Evolutionary conservation across 306 rosid genomes (phyloP), one percentile per base, ranked within the genome.

Genomic region (Trifolium pratense): DNA sequence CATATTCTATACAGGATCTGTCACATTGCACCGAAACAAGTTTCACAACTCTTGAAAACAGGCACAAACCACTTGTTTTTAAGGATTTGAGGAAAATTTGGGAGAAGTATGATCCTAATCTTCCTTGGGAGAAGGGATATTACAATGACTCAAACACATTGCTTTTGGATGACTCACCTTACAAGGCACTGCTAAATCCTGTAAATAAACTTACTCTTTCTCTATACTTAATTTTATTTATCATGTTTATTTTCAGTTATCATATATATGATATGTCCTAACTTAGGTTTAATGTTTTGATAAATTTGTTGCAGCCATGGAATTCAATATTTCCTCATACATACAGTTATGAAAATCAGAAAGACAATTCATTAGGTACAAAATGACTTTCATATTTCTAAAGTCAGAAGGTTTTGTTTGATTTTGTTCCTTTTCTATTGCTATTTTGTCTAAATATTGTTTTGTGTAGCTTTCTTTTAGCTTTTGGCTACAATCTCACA

Each of bases 151-250:
- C 88, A 11, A 93, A 93, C 29, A 90, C 98, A 0, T 75, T 90
- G 75, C 74, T 93, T 65, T 56, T 93, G 87, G 98, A 93, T 80
- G 98, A 93, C 80, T 93, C 98, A 66, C 98, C 97, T 0, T 86
- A 90, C 83, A 93, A 93, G 79, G 90, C 96, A 20, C 76, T 90
- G 67, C 89, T 89, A 74, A 93, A 93, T 79, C 96, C 97, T 17
- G 96, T 89, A 83, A 84, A 80, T 60, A 26, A 57, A 23, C 60
- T 4, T 17, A 17, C 3, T 8, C 3, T 8, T 23, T 10, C 2
- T 59, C 15, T 15, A 2, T 6, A 11, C 66, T 23, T 59, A 17
- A 8, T 4, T 69, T 57, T 46, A 12, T 76, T 69, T 55, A 70
- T 53, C 15, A 12, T 11, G n/a, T 8, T 51, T 18, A 57, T 66